These are phyloP conservation scores for Penicillium decumbens DNA, from an alignment of 2,329 filamentous ascomycete species.

Conservation along the genomic window DNA sequence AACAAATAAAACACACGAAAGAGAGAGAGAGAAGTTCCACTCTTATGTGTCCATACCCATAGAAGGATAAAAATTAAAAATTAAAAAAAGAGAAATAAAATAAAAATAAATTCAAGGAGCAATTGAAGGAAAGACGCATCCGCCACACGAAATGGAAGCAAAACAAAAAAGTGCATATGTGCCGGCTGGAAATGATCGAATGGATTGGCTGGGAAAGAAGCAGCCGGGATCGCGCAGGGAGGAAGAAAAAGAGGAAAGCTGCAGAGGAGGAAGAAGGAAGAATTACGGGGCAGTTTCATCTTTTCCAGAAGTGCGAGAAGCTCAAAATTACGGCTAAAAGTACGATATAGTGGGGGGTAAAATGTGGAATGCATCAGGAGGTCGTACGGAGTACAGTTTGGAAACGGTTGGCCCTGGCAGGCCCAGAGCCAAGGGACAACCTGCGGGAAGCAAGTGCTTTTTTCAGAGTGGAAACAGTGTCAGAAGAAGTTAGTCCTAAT, in stretches of 20 bases:
- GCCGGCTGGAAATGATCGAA: constrained; percentile 18
- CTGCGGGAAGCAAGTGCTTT: constrained; percentile 17
- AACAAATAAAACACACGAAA: constrained; percentile 3
- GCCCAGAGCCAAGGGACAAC: constrained; percentile 23
- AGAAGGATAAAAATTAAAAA: constrained; percentile 11
- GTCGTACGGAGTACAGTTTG: not conserved
- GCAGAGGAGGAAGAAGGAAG: constrained; percentile 27
- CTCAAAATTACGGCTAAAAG: constrained; percentile 18
- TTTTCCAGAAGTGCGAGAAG: constrained; percentile 20
- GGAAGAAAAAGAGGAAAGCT: constrained; percentile 28
- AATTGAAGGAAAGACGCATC: constrained; percentile 13
- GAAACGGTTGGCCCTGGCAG: constrained; percentile 22
- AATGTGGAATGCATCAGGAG: constrained; percentile 1
- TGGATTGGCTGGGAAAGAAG: constrained; percentile 11
- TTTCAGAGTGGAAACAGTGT: constrained; percentile 13
- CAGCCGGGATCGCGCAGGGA: constrained; percentile 25
- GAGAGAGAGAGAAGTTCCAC: not conserved
- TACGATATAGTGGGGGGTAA: constrained; percentile 6
- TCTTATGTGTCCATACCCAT: constrained; percentile 13
- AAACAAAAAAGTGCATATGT: constrained; percentile 7
- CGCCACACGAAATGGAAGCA: constrained; percentile 22
- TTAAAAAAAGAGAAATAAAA: constrained; percentile 9
- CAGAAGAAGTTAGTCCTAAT: not conserved
- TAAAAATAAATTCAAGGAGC: constrained; percentile 27
- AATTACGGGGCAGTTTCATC: constrained; percentile 18